Evolutionary conservation across 164 flowering plant genomes (phyloP).

Genomic region (Piper betle): DNA sequence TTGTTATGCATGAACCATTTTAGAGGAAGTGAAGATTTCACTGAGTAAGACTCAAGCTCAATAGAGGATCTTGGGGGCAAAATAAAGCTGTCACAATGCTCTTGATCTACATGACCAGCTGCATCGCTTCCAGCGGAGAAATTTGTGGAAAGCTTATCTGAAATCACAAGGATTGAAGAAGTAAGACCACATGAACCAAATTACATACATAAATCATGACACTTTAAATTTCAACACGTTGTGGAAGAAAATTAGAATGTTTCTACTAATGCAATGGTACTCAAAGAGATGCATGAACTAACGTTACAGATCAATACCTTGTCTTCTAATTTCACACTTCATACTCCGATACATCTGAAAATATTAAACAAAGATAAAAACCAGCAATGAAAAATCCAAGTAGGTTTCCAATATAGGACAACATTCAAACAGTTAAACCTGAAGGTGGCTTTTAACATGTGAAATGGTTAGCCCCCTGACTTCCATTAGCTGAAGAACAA

Average conservation of each 20-base stretch:
- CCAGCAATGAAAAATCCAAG: not conserved
- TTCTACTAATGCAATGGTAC: not conserved
- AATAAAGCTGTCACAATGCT: slow-evolving; percentile 21
- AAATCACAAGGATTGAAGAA: not conserved
- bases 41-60: slow-evolving; percentile 23
- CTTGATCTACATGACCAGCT: slow-evolving; percentile 20
- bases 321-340: slow-evolving; percentile 37
- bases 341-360: slow-evolving; percentile 73
- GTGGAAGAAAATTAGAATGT: not conserved
- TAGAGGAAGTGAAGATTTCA: slow-evolving; percentile 17
- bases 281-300: not conserved
- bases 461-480: slow-evolving; percentile 80
- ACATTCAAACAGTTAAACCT: slow-evolving; percentile 26
- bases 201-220: not conserved
- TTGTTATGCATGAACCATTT: slow-evolving; percentile 31
- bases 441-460: slow-evolving; percentile 94
- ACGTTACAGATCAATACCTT: slow-evolving; percentile 22
- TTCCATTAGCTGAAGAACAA: slow-evolving; percentile 78
- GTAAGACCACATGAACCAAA: not conserved
- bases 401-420: not conserved
- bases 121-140: slow-evolving; percentile 25
- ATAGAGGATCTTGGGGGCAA: slow-evolving; percentile 13
- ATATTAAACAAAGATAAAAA: not conserved
- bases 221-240: not conserved
- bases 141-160: slow-evolving; percentile 28